Base-by-base conservation (phyloP, 176 grass and related monocot species). In the Eremochloa ophiuroides region DNA sequence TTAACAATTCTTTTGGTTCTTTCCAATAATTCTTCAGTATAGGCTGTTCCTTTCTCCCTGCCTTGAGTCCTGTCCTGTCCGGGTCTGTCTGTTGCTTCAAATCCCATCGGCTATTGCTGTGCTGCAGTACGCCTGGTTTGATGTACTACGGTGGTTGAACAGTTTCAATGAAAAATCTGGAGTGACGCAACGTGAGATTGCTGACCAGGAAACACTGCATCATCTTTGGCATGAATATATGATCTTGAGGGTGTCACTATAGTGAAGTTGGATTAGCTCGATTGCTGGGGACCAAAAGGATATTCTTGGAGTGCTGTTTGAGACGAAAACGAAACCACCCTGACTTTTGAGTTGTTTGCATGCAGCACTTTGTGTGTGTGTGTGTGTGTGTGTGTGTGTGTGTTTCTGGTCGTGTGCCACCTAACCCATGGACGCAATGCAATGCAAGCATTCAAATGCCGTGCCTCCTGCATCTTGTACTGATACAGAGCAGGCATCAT, bases 1-100 rank as follows among this genome's bases (percentile, higher is more conserved):
- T 59, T 28, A 13, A 62, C 83, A 71, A n/a, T 55, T 86, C 86
- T 91, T 86, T 90, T 79, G 38, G 38, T 62, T 86, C 77, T 22
- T 86, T 56, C 25, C 71, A 89, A 86, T 86, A 84, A 88, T 84
- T 86, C 80, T 20, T 86, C 80, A 44, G 75, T 80, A 86, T 84
- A 89, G 83, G 69, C 63, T 22, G 14, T 63, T 79, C n/a, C n/a
- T 64, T 82, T 35, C 33, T 40, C 78, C 50, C 15, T 56, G 83
- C n/a, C 41, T 77, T 47, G 66, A 53, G 25, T 65, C 39, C 26
- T 70, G 25, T 65, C 39, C 26, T 70, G 26, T 33, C 65, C 26
- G 48, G 59, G 59, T 25, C 4, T 38, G 73, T 55, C 61, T 37
- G 61, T 62, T 83, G 40, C 72, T 80, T 23, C n/a, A 25, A 6